These are phyloP conservation scores for Neurospora sp. DNA, from an alignment of 495 filamentous ascomycete genomes.

Conservation along the genomic window DNA sequence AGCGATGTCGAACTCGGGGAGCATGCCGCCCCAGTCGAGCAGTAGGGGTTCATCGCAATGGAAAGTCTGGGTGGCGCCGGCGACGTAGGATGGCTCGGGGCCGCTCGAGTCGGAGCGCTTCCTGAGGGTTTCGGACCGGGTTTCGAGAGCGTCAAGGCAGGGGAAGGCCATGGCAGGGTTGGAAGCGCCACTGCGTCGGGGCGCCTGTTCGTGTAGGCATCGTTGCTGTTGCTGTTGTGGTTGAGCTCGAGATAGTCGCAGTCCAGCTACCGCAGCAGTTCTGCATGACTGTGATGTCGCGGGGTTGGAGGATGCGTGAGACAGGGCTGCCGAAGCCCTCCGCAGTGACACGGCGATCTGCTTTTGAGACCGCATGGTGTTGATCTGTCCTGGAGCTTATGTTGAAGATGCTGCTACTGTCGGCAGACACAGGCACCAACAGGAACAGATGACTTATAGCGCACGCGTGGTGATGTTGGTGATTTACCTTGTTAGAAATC, in stretches of 20 bases:
- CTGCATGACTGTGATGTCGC: conserved; percentile 1
- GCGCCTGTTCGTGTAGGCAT: conserved; percentile 21
- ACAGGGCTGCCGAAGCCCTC: conserved; percentile 3
- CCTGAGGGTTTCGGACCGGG: conserved; percentile 61
- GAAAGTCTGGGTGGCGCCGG: conserved; percentile 67
- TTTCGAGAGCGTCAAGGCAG: conserved; percentile 86
- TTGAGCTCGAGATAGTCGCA: conserved; percentile 32
- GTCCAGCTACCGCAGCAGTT: neutral
- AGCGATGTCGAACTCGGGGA: conserved; percentile 78
- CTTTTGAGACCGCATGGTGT: conserved; percentile 12
- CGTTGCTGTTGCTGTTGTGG: conserved; percentile 12
- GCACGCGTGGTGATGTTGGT: neutral
- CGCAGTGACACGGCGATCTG: conserved; percentile 7
- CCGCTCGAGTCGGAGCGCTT: conserved; percentile 48
- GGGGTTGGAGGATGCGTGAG: neutral
- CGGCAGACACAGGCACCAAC: neutral
- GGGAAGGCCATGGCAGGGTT: conserved; percentile 93
- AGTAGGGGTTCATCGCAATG: conserved; percentile 64
- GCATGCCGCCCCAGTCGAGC: conserved; percentile 85
- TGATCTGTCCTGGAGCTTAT: neutral
- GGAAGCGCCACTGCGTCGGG: conserved; percentile 40
- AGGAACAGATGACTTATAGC: neutral
- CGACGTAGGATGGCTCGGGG: conserved; percentile 90
- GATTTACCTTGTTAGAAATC: neutral
- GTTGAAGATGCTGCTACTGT: neutral